Conservation (phyloP, 2,329 filamentous ascomycete genomes). For the Trematosphaeria pertusa region DNA sequence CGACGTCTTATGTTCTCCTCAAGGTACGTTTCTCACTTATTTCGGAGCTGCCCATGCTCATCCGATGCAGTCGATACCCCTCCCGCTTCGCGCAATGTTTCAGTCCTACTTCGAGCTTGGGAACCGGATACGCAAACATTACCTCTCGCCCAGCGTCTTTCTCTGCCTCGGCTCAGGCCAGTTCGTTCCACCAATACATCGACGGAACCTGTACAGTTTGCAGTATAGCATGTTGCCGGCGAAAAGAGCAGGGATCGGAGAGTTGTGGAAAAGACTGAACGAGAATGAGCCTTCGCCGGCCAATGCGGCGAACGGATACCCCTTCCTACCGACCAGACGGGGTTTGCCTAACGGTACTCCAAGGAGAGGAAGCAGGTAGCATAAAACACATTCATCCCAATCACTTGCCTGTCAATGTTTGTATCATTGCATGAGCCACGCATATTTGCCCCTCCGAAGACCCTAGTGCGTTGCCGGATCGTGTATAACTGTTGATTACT, state of each 20-base stretch:
- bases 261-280: conserved; percentile 79
- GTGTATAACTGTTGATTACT: too few relatives aligned
- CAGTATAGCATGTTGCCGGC: conserved; percentile 98
- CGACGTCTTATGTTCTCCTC: conserved; percentile 83
- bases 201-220: conserved; percentile 91
- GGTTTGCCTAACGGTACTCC: background rate
- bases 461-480: too few relatives aligned
- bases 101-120: conserved; percentile 96
- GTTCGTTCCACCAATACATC: conserved; percentile 93
- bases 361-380: conserved; percentile 2
- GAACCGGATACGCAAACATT: conserved; percentile 91
- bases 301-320: background rate
- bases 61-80: conserved; percentile 70
- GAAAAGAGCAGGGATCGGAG: conserved; percentile 76
- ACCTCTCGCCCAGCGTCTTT: conserved; percentile 86
- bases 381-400: too few relatives aligned
- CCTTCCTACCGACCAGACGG: background rate
- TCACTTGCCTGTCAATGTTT: too few relatives aligned
- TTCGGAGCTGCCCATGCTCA: background rate
- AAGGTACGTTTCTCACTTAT: conserved; percentile 65
- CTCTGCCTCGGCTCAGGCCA: conserved; percentile 87
- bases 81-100: conserved; percentile 93
- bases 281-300: conserved; percentile 17
- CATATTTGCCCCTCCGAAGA: too few relatives aligned
- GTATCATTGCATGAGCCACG: too few relatives aligned